A percentile compares a stretch with the other conserved stretches of the same genome.
Conservation (phyloP, 2,329 filamentous ascomycete species). For the Mariannaea elegans region DNA sequence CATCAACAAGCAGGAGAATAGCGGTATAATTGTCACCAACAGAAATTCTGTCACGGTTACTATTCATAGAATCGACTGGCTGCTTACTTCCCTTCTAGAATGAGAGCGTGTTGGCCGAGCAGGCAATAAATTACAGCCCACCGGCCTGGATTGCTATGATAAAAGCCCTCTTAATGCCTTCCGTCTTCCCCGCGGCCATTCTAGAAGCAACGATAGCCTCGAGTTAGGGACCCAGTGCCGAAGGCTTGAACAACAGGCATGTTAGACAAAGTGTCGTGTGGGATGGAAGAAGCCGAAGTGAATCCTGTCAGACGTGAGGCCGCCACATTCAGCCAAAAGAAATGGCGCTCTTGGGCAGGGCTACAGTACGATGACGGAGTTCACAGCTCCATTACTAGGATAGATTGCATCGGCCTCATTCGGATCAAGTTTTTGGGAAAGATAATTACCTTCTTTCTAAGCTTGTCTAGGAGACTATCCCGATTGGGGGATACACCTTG, state of each 20-base stretch:
- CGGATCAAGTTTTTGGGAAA: no score
- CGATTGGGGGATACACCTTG: no score
- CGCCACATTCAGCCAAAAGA: no score
- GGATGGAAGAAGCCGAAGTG: no score
- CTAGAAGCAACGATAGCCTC: constrained; percentile 66
- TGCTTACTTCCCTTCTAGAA: constrained; percentile 73
- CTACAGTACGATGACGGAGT: no score
- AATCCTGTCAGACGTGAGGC: no score
- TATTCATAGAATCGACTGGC: constrained; percentile 51
- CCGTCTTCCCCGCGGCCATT: constrained; percentile 58
- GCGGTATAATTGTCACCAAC: constrained; percentile 68
- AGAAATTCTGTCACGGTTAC: constrained; percentile 46
- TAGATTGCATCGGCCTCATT: no score
- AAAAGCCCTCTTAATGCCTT: constrained; percentile 66
- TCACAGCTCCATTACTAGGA: no score
- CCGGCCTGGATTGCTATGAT: constrained; percentile 67
- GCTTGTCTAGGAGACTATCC: no score
- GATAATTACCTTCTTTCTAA: no score
- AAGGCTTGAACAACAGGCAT: constrained; percentile 71
- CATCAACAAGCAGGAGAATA: constrained; percentile 71
- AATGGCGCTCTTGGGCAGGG: no score
- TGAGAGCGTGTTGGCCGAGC: constrained; percentile 71
- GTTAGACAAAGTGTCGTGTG: no score
- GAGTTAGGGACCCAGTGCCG: constrained; percentile 64
- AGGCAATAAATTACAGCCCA: constrained; percentile 72